phyloP scores from a whole-genome alignment of 495 filamentous ascomycete genomes.

The Lichenothelia convexa region DNA sequence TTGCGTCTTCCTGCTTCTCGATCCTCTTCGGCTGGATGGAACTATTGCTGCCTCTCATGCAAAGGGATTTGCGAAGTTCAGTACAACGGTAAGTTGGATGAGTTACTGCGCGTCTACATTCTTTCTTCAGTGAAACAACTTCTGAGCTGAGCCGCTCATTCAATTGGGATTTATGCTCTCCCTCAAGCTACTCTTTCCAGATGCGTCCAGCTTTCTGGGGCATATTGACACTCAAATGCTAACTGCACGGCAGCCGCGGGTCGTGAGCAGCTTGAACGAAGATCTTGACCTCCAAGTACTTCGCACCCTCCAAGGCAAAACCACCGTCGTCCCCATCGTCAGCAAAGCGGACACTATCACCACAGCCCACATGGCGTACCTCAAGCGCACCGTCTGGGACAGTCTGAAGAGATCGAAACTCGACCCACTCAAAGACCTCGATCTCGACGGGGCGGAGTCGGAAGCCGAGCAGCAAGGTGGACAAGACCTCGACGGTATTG shows the following conservation, averaged over 20 bases:
- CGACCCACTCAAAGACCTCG: constrained; percentile 74
- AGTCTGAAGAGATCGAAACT: constrained; percentile 72
- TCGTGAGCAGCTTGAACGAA: constrained; percentile 62
- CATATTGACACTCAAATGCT: too few relatives aligned
- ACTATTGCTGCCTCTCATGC: constrained; percentile 55
- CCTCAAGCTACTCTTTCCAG: too few relatives aligned
- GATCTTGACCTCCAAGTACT: constrained; percentile 83
- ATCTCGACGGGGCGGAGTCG: constrained; percentile 51
- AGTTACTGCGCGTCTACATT: too few relatives aligned
- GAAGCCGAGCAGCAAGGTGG: constrained; percentile 46
- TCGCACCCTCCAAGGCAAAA: constrained; percentile 78
- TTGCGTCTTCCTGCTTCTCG: constrained; percentile 81
- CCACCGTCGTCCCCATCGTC: constrained; percentile 87
- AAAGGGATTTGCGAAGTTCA: constrained; percentile 33
- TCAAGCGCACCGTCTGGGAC: constrained; percentile 80
- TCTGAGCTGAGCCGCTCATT: too few relatives aligned
- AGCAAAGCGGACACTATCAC: constrained; percentile 96
- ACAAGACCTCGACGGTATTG: constrained; percentile 14
- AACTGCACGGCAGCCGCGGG: constrained; percentile 23
- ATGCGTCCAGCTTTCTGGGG: too few relatives aligned
- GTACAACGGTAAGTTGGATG: too few relatives aligned
- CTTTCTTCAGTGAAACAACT: too few relatives aligned
- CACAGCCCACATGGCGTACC: constrained; percentile 73
- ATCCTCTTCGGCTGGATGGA: constrained; percentile 68
- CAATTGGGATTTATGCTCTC: too few relatives aligned